Evolutionary conservation across 176 grass and related monocot species (phyloP).

Genomic region (Alopecurus myosuroides): DNA sequence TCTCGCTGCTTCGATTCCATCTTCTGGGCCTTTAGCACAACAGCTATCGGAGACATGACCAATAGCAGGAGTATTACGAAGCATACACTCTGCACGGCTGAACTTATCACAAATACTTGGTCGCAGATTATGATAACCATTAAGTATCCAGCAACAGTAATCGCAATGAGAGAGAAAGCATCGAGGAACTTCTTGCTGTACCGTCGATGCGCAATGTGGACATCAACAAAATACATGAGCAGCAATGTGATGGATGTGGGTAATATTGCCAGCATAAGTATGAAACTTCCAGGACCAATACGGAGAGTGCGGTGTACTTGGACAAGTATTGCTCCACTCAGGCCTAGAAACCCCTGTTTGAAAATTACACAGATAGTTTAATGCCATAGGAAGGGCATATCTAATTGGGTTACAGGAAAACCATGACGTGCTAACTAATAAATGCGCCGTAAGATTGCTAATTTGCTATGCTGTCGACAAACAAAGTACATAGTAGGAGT

Average conservation of each 20-base stretch:
- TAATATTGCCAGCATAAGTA: slow-evolving; percentile 72
- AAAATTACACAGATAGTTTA: neutral
- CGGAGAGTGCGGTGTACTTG: slow-evolving; percentile 49
- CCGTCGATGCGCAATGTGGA: slow-evolving; percentile 26
- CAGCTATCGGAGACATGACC: slow-evolving; percentile 38
- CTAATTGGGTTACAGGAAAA: neutral
- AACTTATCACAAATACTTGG: slow-evolving; percentile 43
- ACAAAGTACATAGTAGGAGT: neutral
- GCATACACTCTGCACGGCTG: slow-evolving; percentile 35
- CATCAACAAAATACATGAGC: slow-evolving; percentile 70
- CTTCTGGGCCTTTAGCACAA: slow-evolving; percentile 55
- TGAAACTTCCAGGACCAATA: slow-evolving; percentile 49
- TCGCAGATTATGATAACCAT: slow-evolving; percentile 83
- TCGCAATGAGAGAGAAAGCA: slow-evolving; percentile 71
- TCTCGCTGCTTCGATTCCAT: slow-evolving; percentile 11
- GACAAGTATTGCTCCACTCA: slow-evolving; percentile 85
- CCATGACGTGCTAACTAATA: neutral
- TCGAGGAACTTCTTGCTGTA: slow-evolving; percentile 71
- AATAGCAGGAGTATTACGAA: slow-evolving; percentile 53
- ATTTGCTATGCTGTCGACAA: neutral
- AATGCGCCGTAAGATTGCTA: neutral
- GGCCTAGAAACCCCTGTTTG: slow-evolving; percentile 75
- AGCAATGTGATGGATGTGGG: slow-evolving; percentile 55
- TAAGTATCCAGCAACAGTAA: slow-evolving; percentile 68
- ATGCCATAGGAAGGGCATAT: neutral